Evolutionary conservation across 2,329 filamentous ascomycete genomes (phyloP), one percentile per base, ranked within the genome.

Genomic region (Diaporthe humulicola): DNA sequence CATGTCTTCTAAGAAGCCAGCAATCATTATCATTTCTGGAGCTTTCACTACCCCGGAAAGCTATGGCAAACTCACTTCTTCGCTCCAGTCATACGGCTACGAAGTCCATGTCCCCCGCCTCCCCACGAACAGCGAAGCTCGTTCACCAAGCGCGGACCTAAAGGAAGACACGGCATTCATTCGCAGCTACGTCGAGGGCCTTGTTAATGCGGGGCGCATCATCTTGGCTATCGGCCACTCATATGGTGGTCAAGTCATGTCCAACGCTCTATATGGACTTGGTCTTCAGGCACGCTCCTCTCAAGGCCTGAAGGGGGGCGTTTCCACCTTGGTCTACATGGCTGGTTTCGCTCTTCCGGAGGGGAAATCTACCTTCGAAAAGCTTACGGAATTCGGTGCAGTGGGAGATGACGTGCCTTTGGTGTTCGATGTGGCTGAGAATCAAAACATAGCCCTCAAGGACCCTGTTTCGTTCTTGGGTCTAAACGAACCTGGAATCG

Each of bases 21-120:
- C 70, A 56, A n/a, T 72, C 6, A 28, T 72, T 36, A 72, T 72
- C n/a, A 64, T 72, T 28, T n/a, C 40, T 40, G 70, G 57, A n/a
- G 70, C 70, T 28, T 72, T 66, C 48, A 12, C 12, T 6, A 64
- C 56, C 8, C 57, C 56, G 9, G 58, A 54, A n/a, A 64, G 70
- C 36, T 72, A 72, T 15, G 9, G 19, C 45, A 64, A 64, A 52
- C 57, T 66, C 58, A 40, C 48, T 12, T 3, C 42, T 22, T 57
- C 70, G 25, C 70, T 66, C 6, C 6, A 28, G 48, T 28, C 42
- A n/a, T 2, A 17, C 14, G 48, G 42, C 15, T 66, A 56, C 57
- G 36, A 72, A 36, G 70, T 72, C 22, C 70, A 72, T n/a, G 70
- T 66, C 30, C 70, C 70, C 10, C n/a, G 25, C 17, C 45, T 56